Conservation (phyloP, 2,329 filamentous ascomycete genomes). For the Botrytis byssoidea region DNA sequence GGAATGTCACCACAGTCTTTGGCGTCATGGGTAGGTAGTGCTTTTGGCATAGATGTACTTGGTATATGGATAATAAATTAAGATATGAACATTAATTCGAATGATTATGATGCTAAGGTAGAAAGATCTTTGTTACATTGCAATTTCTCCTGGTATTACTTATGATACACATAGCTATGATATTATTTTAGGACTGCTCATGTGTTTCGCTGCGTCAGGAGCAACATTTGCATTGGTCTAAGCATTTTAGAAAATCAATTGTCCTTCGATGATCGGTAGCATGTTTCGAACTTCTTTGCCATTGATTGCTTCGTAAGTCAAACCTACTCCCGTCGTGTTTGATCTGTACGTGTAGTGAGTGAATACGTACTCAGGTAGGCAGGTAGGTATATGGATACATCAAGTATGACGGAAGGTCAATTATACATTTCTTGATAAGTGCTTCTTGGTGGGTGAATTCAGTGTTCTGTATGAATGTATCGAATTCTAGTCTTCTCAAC, state of each 20-base stretch:
- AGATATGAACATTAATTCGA: constrained; percentile 10
- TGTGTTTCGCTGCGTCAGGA: neutral
- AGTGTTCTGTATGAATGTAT: neutral
- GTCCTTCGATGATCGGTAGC: neutral
- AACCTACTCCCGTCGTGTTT: neutral
- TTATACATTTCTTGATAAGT: neutral
- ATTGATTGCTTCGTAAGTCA: neutral
- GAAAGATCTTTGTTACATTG: neutral
- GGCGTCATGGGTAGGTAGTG: neutral
- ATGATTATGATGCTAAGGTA: no score
- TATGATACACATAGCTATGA: neutral
- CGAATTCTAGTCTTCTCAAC: neutral
- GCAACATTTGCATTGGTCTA: neutral
- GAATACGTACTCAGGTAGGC: neutral
- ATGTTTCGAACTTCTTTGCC: neutral
- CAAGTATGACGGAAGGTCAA: neutral
- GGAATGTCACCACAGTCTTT: neutral
- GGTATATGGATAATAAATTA: neutral
- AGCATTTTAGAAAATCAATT: neutral
- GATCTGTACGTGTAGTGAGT: neutral
- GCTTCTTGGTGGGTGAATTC: neutral
- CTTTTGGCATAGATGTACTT: neutral
- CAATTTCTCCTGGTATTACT: neutral
- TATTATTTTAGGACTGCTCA: neutral
- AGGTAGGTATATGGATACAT: neutral